phyloP scores from a whole-genome alignment of 2,329 filamentous ascomycete genomes.

The Fusarium drepaniforme region DNA sequence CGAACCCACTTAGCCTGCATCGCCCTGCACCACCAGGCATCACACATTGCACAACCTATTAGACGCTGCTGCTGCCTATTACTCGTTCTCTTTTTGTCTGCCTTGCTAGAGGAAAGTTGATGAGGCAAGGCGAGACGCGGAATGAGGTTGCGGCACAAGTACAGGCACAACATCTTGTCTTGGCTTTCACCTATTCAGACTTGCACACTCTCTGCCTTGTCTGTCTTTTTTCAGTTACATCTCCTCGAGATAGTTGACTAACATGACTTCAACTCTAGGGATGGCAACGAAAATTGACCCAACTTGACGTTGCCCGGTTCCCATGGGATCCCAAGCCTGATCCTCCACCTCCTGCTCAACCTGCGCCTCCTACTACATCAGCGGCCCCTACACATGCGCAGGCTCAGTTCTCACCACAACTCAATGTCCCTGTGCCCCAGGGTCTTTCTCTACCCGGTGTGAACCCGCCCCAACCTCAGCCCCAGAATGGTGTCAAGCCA shows the following conservation, averaged over 20 bases:
- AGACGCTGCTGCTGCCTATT: not conserved
- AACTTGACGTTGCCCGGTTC: slow-evolving; percentile 86
- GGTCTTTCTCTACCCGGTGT: slow-evolving; percentile 47
- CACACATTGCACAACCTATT: slow-evolving; percentile 8
- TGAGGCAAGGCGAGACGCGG: not conserved
- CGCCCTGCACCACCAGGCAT: slow-evolving; percentile 19
- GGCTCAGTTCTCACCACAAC: slow-evolving; percentile 48
- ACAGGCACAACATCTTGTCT: not conserved
- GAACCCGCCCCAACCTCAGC: slow-evolving; percentile 39
- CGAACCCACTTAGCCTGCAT: slow-evolving; percentile 11
- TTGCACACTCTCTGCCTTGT: not conserved
- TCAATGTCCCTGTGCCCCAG: slow-evolving; percentile 29
- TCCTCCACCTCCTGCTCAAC: slow-evolving; percentile 55
- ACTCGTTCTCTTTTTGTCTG: not conserved
- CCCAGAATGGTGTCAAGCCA: slow-evolving; percentile 55
- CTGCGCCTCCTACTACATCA: slow-evolving; percentile 44
- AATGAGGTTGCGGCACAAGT: not conserved
- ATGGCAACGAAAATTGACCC: slow-evolving; percentile 93
- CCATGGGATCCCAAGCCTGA: slow-evolving; percentile 94
- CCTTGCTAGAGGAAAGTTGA: not conserved
- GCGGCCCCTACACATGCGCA: slow-evolving; percentile 45
- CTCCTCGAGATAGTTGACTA: slow-evolving; percentile 29
- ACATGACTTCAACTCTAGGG: slow-evolving; percentile 66
- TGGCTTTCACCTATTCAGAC: not conserved
- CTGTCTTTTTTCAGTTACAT: slow-evolving; percentile 1